Evolutionary conservation across 2,329 filamentous ascomycete species (phyloP).

Genomic region (Sodiomyces alkalinus): DNA sequence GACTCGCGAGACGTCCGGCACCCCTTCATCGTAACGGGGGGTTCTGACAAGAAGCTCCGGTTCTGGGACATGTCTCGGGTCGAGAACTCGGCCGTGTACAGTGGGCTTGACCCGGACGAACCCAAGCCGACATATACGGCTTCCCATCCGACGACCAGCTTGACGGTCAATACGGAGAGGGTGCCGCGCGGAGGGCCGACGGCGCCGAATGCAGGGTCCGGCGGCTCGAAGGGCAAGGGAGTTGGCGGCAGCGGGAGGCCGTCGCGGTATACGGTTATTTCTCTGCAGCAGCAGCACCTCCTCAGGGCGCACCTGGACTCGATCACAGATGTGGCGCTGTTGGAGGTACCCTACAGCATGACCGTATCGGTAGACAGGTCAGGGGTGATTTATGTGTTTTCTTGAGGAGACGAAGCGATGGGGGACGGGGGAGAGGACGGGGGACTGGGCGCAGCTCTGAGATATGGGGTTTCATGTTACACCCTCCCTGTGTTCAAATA

Average conservation of each 20-base stretch:
- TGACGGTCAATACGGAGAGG: constrained; percentile 53
- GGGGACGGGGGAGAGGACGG: no score
- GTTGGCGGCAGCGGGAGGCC: constrained; percentile 23
- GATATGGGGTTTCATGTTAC: no score
- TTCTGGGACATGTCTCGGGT: constrained; percentile 82
- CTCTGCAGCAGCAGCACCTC: constrained; percentile 72
- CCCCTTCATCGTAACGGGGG: constrained; percentile 74
- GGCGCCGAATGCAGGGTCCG: constrained; percentile 12
- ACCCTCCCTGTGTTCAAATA: no score
- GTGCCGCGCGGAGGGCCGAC: constrained; percentile 24
- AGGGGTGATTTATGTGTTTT: constrained; percentile 75
- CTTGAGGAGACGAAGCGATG: no score
- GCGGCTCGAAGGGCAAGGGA: constrained; percentile 14
- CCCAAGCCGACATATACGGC: constrained; percentile 57
- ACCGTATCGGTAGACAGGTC: constrained; percentile 78
- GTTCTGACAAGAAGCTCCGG: constrained; percentile 77
- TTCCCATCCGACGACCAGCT: constrained; percentile 43
- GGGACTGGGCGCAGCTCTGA: no score
- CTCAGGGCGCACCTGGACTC: constrained; percentile 77
- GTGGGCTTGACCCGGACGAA: constrained; percentile 58
- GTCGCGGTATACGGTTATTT: constrained; percentile 70
- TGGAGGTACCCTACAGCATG: constrained; percentile 88
- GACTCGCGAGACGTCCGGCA: constrained; percentile 59
- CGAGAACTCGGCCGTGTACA: constrained; percentile 67
- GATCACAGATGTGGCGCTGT: constrained; percentile 72